Percentiles rank a stretch among this genome's conserved stretches.
Evolutionary conservation across 2,329 filamentous ascomycete species (phyloP).

Genomic region (Talaromyces sp.): DNA sequence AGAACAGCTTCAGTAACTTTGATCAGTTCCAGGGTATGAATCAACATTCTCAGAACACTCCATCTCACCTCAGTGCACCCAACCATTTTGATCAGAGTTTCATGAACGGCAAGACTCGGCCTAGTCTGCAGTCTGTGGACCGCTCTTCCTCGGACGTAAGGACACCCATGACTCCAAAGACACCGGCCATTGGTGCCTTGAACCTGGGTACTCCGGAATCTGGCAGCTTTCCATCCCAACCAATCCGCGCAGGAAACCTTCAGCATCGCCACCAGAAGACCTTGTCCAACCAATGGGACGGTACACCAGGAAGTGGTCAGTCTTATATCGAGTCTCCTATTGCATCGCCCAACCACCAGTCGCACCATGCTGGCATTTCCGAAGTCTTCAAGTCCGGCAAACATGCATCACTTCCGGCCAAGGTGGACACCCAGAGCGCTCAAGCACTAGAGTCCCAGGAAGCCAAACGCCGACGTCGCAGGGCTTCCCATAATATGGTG

Average conservation of each 20-base stretch:
- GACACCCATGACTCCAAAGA: slow-evolving; percentile 81
- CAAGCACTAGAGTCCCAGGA: slow-evolving; percentile 72
- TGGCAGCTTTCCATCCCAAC: slow-evolving; percentile 66
- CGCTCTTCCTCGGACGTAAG: slow-evolving; percentile 68
- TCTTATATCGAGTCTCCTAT: slow-evolving; percentile 87
- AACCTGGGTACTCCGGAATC: slow-evolving; percentile 67
- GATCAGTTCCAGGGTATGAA: slow-evolving; percentile 66
- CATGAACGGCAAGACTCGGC: slow-evolving; percentile 51
- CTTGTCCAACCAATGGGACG: slow-evolving; percentile 83
- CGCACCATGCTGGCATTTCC: slow-evolving; percentile 67
- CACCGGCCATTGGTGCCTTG: slow-evolving; percentile 66
- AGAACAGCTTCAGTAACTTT: slow-evolving; percentile 68
- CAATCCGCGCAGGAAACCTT: slow-evolving; percentile 63
- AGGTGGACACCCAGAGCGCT: slow-evolving; percentile 57
- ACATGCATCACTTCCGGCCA: slow-evolving; percentile 81
- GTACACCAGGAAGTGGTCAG: slow-evolving; percentile 74
- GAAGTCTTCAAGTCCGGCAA: slow-evolving; percentile 80
- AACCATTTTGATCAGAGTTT: slow-evolving; percentile 51
- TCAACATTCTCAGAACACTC: slow-evolving; percentile 42
- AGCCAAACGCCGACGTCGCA: slow-evolving; percentile 81
- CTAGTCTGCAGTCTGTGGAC: slow-evolving; percentile 60
- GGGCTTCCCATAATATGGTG: slow-evolving; percentile 94
- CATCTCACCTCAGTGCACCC: slow-evolving; percentile 30
- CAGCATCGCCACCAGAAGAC: slow-evolving; percentile 69
- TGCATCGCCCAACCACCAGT: slow-evolving; percentile 60